phyloP scores from a whole-genome alignment of 768 basidiomycete genomes.

The Tylopilus vinaceipallidus region DNA sequence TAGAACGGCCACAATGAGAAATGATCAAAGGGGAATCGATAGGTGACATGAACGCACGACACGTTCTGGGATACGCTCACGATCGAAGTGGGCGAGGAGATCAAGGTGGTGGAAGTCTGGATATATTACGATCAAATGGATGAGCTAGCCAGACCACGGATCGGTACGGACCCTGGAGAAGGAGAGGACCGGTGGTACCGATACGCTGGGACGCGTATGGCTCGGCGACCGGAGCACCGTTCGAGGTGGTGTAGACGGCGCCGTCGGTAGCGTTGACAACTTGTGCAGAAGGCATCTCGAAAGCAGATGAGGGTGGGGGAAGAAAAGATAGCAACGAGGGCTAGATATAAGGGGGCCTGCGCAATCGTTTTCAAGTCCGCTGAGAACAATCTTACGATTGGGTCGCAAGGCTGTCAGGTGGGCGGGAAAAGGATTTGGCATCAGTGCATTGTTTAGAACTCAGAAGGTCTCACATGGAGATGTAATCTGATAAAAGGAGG shows the following conservation, averaged over 20 bases:
- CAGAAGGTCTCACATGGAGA: slow-evolving; percentile 18
- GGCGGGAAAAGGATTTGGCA: slow-evolving; percentile 5
- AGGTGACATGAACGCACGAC: slow-evolving; percentile 49
- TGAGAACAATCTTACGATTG: slow-evolving; percentile 19
- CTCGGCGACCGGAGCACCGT: slow-evolving; percentile 70
- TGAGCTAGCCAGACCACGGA: not conserved
- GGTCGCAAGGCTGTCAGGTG: slow-evolving; percentile 3
- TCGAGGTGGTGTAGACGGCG: slow-evolving; percentile 81
- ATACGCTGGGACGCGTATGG: slow-evolving; percentile 80
- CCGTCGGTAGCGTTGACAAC: slow-evolving; percentile 53
- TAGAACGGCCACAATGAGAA: slow-evolving; percentile 36
- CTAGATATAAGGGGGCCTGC: slow-evolving; percentile 11
- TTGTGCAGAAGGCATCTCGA: slow-evolving; percentile 63
- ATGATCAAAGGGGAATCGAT: not conserved
- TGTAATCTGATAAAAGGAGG: no score
- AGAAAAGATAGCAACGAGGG: not conserved
- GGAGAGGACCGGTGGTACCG: slow-evolving; percentile 75
- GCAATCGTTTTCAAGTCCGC: slow-evolving; percentile 26
- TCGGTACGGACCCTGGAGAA: slow-evolving; percentile 71
- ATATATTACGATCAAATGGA: slow-evolving; percentile 14
- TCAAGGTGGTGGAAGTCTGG: slow-evolving; percentile 88
- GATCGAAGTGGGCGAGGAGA: slow-evolving; percentile 87
- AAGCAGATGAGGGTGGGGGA: slow-evolving; percentile 2
- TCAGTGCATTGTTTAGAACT: not conserved
- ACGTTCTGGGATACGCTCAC: slow-evolving; percentile 95